Evolutionary conservation across 306 rosid species (phyloP), one percentile per base, ranked within the genome.

Genomic region (Lathyrus aphaca): DNA sequence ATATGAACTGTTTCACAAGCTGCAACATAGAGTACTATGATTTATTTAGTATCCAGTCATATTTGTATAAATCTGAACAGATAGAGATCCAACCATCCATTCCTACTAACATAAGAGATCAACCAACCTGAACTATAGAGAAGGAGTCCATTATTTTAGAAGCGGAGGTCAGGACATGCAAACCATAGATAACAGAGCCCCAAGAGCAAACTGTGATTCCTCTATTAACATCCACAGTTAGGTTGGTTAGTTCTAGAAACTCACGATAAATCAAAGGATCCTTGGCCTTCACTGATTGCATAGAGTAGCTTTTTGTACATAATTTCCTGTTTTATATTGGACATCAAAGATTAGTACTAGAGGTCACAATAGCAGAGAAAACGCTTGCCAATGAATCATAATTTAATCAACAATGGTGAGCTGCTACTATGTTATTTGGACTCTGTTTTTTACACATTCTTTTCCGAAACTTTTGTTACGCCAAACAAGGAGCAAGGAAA

Each of bases 231-330:
- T 66, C 64, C 77, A 77, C 77, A 75, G 88, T 66, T 14, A 9
- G 21, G 68, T 54, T 44, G 80, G 85, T 82, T 71, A 81, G 86
- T 58, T 79, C 82, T 69, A 71, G 84, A 75, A 82, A 72, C 86
- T 95, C 97, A 95, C 74, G 99, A 95, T 74, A 95, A 81, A 83
- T 95, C 99, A 25, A 95, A 95, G 56, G 99, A 95, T 79, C 99
- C 99, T 81, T 91, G 99, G 82, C 99, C 99, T 86, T 95, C 99
- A 54, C 63, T 87, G 90, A 95, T 91, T 71, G 99, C 99, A 82
- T 87, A 95, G 57, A 91, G 83, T 69, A 95, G 92, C 84, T 91
- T 95, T 94, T 87, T 91, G 87, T 14, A 82, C 99, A 95, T 95
- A 55, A 95, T 84, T 82, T 91, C 96, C 99, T 95, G 96, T 73